Base-by-base conservation (phyloP, 495 filamentous ascomycete genomes). In the Neurospora sublineolata region DNA sequence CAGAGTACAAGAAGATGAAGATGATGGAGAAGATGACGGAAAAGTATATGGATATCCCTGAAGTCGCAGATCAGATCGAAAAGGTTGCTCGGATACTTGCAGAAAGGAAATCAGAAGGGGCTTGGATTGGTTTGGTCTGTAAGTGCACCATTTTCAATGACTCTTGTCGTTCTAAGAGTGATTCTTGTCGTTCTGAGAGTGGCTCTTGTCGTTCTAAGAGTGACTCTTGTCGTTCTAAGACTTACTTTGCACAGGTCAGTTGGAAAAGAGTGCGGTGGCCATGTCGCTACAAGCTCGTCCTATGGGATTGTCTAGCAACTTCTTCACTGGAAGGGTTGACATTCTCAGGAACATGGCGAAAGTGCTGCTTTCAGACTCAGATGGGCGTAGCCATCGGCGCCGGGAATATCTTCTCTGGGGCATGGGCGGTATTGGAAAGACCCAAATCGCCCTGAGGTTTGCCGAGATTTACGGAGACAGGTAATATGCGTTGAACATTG, bases 351-450 rank as follows among this genome's bases (percentile, higher is more conserved):
- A 70, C 1, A 72, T 8, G 36, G 39, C 77, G 4, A 68, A 70
- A 12, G 18, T 41, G 0, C 67, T 71, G n/a, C 76, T 76, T 44
- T 46, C 38, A 8, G 11, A 41, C 39, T 14, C 73, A 1, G 46
- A 72, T 12, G 41, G 37, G 12, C 27, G 37, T 8, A 42, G 40
- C 0, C 39, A 33, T 1, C 60, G 60, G 1, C 40, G 73, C 4
- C 71, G 72, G 10, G 71, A 76, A n/a, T 76, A 69, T 40, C 52
- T 76, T 4, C 72, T 78, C 2, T 60, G 74, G 36, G 77, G 75
- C 4, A 68, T 75, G 70, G 70, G 70, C 16, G 77, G 77, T n/a
- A 71, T 75, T 27, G 75, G 77, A 4, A 78, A 78, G 41, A 78
- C 72, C 1, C 64, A 77, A 67, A 75, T 78, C 27, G 75, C 75